These are phyloP conservation scores for Hypomyces perniciosus DNA, from an alignment of 2,329 filamentous ascomycete species.

Conservation along the genomic window DNA sequence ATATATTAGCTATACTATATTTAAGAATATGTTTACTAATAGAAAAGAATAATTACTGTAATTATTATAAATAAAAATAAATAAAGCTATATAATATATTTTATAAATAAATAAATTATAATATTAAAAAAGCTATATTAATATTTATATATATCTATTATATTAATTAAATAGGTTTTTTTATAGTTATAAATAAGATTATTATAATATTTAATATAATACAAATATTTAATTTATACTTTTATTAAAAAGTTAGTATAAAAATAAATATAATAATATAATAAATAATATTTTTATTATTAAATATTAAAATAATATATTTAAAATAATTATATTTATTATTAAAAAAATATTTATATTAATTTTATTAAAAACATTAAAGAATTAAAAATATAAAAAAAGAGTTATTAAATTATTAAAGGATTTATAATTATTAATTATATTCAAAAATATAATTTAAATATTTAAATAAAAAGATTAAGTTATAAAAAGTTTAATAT, in stretches of 20 bases:
- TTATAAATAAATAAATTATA: not conserved
- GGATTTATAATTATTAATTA: no score
- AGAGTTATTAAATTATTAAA: not conserved
- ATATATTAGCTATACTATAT: not conserved
- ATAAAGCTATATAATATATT: not conserved
- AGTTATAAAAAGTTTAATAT: no score
- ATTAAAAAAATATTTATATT: not conserved
- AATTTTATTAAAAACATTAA: not conserved
- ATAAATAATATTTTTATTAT: not conserved
- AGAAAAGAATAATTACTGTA: not conserved
- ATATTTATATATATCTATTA: not conserved
- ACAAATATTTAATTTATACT: not conserved
- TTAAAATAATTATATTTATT: not conserved
- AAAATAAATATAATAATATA: no score
- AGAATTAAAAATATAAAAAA: not conserved
- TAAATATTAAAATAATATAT: not conserved
- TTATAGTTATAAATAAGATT: not conserved
- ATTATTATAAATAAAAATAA: not conserved
- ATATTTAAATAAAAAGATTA: no score
- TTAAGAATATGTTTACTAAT: no score
- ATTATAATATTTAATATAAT: not conserved
- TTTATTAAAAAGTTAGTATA: no score
- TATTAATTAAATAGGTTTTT: not conserved
- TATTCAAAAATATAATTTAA: no score
- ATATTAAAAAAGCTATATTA: not conserved